Evolutionary conservation across 768 basidiomycete genomes (phyloP).

Genomic region (Mrakia blollopis): DNA sequence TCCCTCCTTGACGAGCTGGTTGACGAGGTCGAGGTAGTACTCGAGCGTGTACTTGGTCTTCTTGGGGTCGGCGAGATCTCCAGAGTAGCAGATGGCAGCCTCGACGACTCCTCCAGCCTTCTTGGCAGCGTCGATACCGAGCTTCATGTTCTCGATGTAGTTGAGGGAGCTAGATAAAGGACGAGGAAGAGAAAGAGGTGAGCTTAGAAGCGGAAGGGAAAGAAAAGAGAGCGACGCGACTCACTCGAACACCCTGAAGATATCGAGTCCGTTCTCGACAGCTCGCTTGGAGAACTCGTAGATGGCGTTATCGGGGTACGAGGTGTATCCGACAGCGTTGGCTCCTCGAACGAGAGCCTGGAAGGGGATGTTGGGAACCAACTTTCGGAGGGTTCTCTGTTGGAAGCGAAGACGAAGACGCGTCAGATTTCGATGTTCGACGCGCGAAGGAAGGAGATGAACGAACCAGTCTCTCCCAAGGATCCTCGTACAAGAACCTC

Average conservation of each 20-base stretch:
- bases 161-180: slow-evolving; percentile 62
- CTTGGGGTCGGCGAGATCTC: slow-evolving; percentile 89
- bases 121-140: slow-evolving; percentile 99
- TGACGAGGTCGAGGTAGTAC: slow-evolving; percentile 94
- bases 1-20: slow-evolving; percentile 86
- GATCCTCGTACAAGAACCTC: slow-evolving; percentile 99
- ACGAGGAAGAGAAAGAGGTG: not conserved
- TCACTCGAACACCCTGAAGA: slow-evolving; percentile 93
- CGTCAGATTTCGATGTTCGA: not conserved
- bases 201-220: not conserved
- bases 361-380: slow-evolving; percentile 97
- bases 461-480: slow-evolving; percentile 91
- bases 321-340: slow-evolving; percentile 97
- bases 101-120: slow-evolving; percentile 98
- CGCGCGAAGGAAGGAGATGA: not conserved
- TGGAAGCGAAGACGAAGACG: slow-evolving; percentile 16
- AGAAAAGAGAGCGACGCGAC: not conserved
- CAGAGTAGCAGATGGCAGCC: slow-evolving; percentile 96
- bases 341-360: slow-evolving; percentile 98
- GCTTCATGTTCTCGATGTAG: slow-evolving; percentile 96
- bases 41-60: slow-evolving; percentile 95
- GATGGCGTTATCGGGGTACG: slow-evolving; percentile 95
- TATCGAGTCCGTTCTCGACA: slow-evolving; percentile 98
- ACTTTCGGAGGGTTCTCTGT: slow-evolving; percentile 81
- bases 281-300: slow-evolving; percentile 99